Evolutionary conservation across 306 rosid genomes (phyloP), one percentile per base, ranked within the genome.

Genomic region (Cyamopsis tetragonoloba): DNA sequence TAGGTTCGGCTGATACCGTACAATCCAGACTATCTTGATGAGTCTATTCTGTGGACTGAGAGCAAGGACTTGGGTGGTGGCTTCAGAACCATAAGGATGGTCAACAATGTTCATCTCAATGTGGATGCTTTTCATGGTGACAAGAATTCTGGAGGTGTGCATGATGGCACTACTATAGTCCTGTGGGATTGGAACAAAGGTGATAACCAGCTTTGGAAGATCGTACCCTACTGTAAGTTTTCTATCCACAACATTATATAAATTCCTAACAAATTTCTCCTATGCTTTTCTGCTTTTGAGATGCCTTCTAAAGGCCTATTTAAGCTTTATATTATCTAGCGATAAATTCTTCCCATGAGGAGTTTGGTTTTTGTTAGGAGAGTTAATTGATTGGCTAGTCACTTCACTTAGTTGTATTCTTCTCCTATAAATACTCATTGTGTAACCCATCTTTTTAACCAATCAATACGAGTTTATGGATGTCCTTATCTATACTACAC

Each of bases 111-210:
- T 79, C 86, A 2, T 23, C 92, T 91, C 44, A 84, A 86, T 57
- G 77, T 91, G 76, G 97, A 91, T 77, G 97, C 90, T 14, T 88
- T 61, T 73, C 96, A 86, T 19, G 97, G 96, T 3, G 96, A 91
- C 31, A 77, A 84, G 81, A 49, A 72, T 13, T 87, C 95, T 59
- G 97, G 92, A 31, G 97, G 97, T n/a, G 85, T 91, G 19, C 96
- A 43, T 54, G 91, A 91, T 73, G 96, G 96, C 73, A 91, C 92
- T 23, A 66, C 79, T 4, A 58, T 91, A 47, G 96, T 86, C 55
- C 84, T 88, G 63, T 91, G 92, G 96, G 38, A 79, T 0, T 88
- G 95, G 90, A 88, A 91, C 81, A 74, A 76, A 15, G 93, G 96
- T 48, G 96, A 88, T 34, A 91, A 88, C 87, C 97, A 88, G 72